Evolutionary conservation across 768 basidiomycete genomes (phyloP).

Genomic region (Leccinum pellstonianum): DNA sequence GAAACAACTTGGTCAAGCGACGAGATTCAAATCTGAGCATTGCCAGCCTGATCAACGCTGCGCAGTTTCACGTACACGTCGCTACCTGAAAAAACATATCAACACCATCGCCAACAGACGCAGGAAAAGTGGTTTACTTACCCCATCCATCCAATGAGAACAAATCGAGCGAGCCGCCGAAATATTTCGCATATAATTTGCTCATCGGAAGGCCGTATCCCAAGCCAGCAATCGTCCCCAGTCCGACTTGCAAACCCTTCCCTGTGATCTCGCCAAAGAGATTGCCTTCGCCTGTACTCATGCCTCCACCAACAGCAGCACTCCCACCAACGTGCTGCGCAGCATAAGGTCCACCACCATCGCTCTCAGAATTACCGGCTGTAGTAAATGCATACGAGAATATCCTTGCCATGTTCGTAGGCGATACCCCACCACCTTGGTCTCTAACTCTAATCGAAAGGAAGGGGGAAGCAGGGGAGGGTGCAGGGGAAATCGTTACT

Average conservation of each 20-base stretch:
- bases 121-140: slow-evolving; percentile 28
- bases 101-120: neutral
- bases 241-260: slow-evolving; percentile 72
- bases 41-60: slow-evolving; percentile 51
- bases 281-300: slow-evolving; percentile 43
- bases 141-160: slow-evolving; percentile 86
- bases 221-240: slow-evolving; percentile 88
- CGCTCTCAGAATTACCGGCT: slow-evolving; percentile 52
- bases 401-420: slow-evolving; percentile 69
- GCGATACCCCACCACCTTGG: slow-evolving; percentile 82
- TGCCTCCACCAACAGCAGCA: slow-evolving; percentile 54
- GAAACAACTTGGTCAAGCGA: neutral
- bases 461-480: slow-evolving; percentile 39
- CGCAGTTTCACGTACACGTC: slow-evolving; percentile 56
- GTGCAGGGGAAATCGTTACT: slow-evolving; percentile 68
- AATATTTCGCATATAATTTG: slow-evolving; percentile 74
- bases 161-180: slow-evolving; percentile 82
- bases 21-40: slow-evolving; percentile 42
- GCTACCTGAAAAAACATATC: slow-evolving; percentile 34
- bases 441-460: slow-evolving; percentile 82
- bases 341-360: slow-evolving; percentile 70
- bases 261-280: slow-evolving; percentile 78
- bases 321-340: slow-evolving; percentile 75
- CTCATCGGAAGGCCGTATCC: slow-evolving; percentile 89
- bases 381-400: slow-evolving; percentile 94